phyloP scores from a whole-genome alignment of 768 basidiomycete species.

The Psilocybe sp. region DNA sequence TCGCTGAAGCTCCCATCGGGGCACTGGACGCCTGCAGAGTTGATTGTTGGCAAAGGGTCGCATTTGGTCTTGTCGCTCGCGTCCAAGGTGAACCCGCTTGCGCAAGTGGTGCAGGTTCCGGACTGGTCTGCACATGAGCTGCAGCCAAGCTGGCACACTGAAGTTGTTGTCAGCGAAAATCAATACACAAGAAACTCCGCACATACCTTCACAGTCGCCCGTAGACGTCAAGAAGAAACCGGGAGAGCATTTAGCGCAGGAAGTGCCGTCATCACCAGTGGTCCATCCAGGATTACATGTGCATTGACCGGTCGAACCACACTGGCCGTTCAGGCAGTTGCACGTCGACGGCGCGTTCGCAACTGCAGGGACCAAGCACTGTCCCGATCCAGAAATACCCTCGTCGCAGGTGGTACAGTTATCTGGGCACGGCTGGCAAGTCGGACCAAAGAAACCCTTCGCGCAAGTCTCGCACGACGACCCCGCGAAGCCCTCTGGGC shows the following conservation, averaged over 20 bases:
- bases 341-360: conserved; percentile 61
- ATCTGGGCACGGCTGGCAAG: conserved; percentile 66
- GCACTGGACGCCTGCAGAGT: conserved; percentile 53
- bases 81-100: conserved; percentile 64
- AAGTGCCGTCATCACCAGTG: conserved; percentile 65
- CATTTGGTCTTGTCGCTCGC: conserved; percentile 69
- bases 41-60: conserved; percentile 46
- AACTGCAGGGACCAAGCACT: conserved; percentile 54
- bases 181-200: conserved; percentile 1
- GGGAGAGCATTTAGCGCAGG: conserved; percentile 68
- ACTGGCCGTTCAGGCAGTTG: conserved; percentile 81
- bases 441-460: conserved; percentile 70
- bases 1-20: conserved; percentile 63
- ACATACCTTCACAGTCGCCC: conserved; percentile 72
- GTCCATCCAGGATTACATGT: conserved; percentile 78
- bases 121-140: conserved; percentile 61
- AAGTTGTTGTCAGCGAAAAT: conserved; percentile 4
- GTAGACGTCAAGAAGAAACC: conserved; percentile 73
- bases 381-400: conserved; percentile 75
- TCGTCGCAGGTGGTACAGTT: conserved; percentile 74
- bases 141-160: conserved; percentile 77
- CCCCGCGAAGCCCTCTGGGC: conserved; percentile 73
- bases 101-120: conserved; percentile 73
- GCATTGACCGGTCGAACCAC: conserved; percentile 67
- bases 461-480: conserved; percentile 78